Percentiles rank a stretch among this genome's conserved stretches.
Conservation (phyloP, 352 stramenopile genomes). For the Globisporangium irregulare region DNA sequence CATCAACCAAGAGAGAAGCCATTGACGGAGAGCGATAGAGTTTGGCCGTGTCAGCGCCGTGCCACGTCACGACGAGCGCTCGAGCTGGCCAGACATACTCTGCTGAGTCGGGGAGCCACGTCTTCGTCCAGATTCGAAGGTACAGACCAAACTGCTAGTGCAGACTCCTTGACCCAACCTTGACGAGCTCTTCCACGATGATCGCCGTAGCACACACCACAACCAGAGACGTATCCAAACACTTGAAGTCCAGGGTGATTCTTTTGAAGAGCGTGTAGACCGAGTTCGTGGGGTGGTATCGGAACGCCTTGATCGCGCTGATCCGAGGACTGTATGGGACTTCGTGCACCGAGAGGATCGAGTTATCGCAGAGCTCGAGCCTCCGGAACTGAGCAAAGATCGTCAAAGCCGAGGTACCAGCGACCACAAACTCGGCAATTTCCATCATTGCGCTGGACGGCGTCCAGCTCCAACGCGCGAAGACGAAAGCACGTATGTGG, state of each 20-base stretch:
- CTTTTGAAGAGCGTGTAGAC: neutral
- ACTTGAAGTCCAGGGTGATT: neutral
- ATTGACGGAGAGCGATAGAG: too few relatives aligned
- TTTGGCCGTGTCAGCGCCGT: too few relatives aligned
- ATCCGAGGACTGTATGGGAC: neutral
- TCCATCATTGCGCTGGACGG: conserved; percentile 13
- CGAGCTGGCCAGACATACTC: too few relatives aligned
- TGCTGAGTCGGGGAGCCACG: too few relatives aligned
- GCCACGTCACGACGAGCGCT: too few relatives aligned
- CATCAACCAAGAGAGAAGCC: too few relatives aligned
- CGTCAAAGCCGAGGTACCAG: conserved; percentile 12
- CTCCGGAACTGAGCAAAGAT: conserved; percentile 11
- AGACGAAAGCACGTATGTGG: conserved; percentile 9
- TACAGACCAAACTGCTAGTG: too few relatives aligned
- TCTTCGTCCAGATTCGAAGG: too few relatives aligned
- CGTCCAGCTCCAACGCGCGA: conserved; percentile 4
- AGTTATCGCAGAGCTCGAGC: neutral
- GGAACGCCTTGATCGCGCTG: neutral
- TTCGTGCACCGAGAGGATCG: conserved; percentile 1
- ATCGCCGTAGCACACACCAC: neutral
- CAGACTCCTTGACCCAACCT: too few relatives aligned
- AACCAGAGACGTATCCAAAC: neutral
- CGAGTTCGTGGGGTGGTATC: neutral
- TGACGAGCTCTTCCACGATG: too few relatives aligned
- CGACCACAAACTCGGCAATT: conserved; percentile 21